These are phyloP conservation scores for Didymella lethalis DNA, from an alignment of 2,329 filamentous ascomycete species.

Conservation along the genomic window DNA sequence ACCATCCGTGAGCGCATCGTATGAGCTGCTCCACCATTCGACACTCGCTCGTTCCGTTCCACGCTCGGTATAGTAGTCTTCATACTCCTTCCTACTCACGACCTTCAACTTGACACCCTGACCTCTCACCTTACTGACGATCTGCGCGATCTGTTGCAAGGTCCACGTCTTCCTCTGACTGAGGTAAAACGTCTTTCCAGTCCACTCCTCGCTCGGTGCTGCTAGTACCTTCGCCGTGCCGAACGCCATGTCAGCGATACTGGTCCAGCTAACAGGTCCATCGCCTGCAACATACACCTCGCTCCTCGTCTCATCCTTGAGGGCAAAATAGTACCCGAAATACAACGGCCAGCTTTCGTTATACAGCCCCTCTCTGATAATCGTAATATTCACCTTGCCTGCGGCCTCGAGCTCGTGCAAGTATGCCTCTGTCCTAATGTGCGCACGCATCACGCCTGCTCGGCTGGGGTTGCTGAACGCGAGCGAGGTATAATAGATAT, in stretches of 20 bases:
- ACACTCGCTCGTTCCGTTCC: slow-evolving; percentile 49
- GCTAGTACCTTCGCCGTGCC: slow-evolving; percentile 53
- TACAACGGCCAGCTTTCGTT: slow-evolving; percentile 59
- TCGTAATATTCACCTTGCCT: slow-evolving; percentile 40
- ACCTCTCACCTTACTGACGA: slow-evolving; percentile 39
- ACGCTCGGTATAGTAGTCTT: slow-evolving; percentile 51
- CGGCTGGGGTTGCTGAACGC: slow-evolving; percentile 53
- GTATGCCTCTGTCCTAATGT: slow-evolving; percentile 56
- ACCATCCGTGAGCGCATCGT: slow-evolving; percentile 53
- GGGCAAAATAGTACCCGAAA: slow-evolving; percentile 53
- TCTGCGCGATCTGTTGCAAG: slow-evolving; percentile 40
- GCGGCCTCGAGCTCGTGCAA: slow-evolving; percentile 41
- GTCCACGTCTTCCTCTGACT: slow-evolving; percentile 40
- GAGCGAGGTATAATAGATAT: slow-evolving; percentile 58
- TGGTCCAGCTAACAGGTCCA: slow-evolving; percentile 54
- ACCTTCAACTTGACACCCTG: slow-evolving; percentile 48
- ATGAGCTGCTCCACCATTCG: slow-evolving; percentile 58
- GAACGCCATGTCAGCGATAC: slow-evolving; percentile 55
- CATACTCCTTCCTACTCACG: slow-evolving; percentile 52
- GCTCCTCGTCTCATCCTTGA: slow-evolving; percentile 46
- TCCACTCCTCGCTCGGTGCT: slow-evolving; percentile 41
- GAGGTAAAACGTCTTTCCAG: slow-evolving; percentile 52
- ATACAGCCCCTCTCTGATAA: slow-evolving; percentile 57
- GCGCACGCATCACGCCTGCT: slow-evolving; percentile 56
- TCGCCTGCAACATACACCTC: slow-evolving; percentile 55